These are phyloP conservation scores for Adenanthera pavonina DNA, from an alignment of 306 rosid genomes.

Conservation along the genomic window DNA sequence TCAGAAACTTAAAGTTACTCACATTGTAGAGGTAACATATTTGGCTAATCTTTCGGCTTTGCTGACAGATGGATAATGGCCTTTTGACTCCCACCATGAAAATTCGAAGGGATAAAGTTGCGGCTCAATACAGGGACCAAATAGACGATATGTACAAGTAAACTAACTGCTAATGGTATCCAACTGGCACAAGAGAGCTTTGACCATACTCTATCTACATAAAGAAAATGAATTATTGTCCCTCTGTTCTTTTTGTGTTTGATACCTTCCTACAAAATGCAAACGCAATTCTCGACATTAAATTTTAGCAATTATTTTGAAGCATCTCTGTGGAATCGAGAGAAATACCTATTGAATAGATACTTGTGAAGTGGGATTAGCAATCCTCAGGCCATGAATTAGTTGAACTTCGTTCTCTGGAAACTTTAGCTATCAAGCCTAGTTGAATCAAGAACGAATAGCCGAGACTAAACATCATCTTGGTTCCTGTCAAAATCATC, in stretches of 20 bases:
- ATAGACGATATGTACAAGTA: conserved; percentile 75
- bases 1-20: conserved; percentile 14
- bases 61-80: conserved; percentile 80
- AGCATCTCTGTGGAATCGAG: neutral
- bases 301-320: neutral
- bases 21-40: conserved; percentile 7
- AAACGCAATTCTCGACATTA: neutral
- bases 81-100: conserved; percentile 95
- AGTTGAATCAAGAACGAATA: neutral
- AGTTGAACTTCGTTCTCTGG: neutral
- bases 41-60: conserved; percentile 34
- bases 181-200: neutral
- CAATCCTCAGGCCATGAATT: neutral
- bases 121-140: conserved; percentile 61
- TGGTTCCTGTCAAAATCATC: neutral
- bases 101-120: conserved; percentile 78
- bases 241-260: neutral
- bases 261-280: conserved; percentile 7
- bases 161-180: neutral
- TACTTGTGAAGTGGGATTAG: neutral
- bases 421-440: neutral
- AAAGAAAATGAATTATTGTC: neutral
- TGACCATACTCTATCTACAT: neutral
- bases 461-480: neutral
- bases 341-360: neutral